phyloP scores from a whole-genome alignment of 176 grass and related monocot genomes.

The Thalia dealbata region DNA sequence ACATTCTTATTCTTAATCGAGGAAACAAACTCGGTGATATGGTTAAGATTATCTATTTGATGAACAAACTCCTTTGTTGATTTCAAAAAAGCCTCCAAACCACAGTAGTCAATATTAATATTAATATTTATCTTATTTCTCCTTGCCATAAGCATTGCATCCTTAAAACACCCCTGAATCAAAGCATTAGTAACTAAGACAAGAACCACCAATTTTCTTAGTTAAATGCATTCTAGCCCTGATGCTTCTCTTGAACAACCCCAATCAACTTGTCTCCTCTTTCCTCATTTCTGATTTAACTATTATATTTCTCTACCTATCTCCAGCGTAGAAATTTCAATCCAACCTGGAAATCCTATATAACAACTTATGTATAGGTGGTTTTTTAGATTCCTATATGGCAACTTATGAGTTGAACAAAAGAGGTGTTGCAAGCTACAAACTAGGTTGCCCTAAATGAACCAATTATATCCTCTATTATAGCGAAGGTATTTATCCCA shows the following conservation, averaged over 20 bases:
- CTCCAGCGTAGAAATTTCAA: too few species aligned
- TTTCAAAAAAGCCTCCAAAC: constrained; percentile 60
- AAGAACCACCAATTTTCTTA: constrained; percentile 89
- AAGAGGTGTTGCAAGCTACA: too few species aligned
- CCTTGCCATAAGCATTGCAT: constrained; percentile 76
- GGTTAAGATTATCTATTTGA: constrained; percentile 77
- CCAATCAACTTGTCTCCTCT: constrained; percentile 76
- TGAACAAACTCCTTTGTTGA: constrained; percentile 64
- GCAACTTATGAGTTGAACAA: too few species aligned
- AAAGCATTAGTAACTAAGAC: constrained; percentile 79
- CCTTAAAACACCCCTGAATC: constrained; percentile 63
- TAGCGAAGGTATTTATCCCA: too few species aligned
- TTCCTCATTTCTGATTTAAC: too few species aligned
- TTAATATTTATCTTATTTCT: constrained; percentile 94
- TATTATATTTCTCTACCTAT: too few species aligned
- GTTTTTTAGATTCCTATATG: too few species aligned
- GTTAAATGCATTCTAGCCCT: constrained; percentile 76
- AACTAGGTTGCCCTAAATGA: too few species aligned
- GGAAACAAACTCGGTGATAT: constrained; percentile 91
- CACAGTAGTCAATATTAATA: constrained; percentile 73
- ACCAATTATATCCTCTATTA: too few species aligned
- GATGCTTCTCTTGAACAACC: constrained; percentile 85
- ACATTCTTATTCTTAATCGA: constrained; percentile 77
- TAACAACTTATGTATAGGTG: too few species aligned
- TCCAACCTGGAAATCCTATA: too few species aligned